These are phyloP conservation scores for Powellomyces hirtus DNA, from an alignment of 192 early-diverging fungal genomes.

Conservation along the genomic window DNA sequence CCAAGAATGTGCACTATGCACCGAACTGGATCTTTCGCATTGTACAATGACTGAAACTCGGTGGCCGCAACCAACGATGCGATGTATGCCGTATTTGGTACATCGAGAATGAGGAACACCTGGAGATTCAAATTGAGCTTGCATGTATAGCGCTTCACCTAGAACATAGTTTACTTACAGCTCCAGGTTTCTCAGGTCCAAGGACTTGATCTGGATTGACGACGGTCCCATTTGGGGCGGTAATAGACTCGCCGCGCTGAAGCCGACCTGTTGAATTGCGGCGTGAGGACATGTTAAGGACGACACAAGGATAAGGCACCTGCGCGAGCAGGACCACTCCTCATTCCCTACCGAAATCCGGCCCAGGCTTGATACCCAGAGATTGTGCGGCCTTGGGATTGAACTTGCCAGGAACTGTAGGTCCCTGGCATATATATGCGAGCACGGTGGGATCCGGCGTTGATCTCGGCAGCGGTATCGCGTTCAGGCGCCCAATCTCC, in stretches of 20 bases:
- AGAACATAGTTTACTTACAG: constrained; percentile 56
- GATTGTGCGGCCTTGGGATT: constrained; percentile 58
- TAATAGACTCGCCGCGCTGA: constrained; percentile 61
- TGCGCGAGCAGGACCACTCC: neutral
- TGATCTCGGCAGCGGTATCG: constrained; percentile 63
- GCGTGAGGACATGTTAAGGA: neutral
- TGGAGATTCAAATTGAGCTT: constrained; percentile 57
- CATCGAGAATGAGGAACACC: constrained; percentile 39
- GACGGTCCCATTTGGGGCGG: constrained; percentile 57
- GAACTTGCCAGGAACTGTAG: constrained; percentile 76
- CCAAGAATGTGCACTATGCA: constrained; percentile 76
- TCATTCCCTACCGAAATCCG: constrained; percentile 45
- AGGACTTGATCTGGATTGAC: constrained; percentile 72
- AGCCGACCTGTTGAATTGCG: constrained; percentile 45
- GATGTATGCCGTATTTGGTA: constrained; percentile 33
- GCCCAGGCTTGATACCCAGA: constrained; percentile 70
- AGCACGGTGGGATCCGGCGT: constrained; percentile 41
- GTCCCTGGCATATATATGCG: constrained; percentile 75
- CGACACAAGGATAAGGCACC: too few relatives aligned
- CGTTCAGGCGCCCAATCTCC: constrained; percentile 63
- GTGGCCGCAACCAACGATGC: neutral
- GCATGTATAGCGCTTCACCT: constrained; percentile 31
- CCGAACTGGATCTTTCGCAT: constrained; percentile 20
- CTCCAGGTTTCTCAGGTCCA: constrained; percentile 56
- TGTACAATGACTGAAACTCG: neutral